Conservation (phyloP, 2,329 filamentous ascomycete genomes). For the Colletotrichum cordylinicola region DNA sequence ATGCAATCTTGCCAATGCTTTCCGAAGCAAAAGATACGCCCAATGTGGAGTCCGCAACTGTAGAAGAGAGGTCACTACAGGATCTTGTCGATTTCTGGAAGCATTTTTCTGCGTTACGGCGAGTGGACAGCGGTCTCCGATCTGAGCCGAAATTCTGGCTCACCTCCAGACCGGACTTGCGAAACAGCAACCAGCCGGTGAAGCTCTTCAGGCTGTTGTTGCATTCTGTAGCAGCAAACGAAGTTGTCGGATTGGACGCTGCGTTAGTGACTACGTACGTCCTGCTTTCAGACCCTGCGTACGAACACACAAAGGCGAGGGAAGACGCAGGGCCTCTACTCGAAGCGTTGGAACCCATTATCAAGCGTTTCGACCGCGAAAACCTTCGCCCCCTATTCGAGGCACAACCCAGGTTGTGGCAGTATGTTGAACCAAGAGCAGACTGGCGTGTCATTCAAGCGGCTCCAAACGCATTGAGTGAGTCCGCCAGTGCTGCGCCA, state of each 20-base stretch:
- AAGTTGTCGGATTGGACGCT: neutral
- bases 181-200: constrained; percentile 17
- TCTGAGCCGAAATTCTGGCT: constrained; percentile 31
- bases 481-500: neutral
- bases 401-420: constrained; percentile 2
- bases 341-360: constrained; percentile 1
- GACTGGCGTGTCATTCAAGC: constrained; percentile 10
- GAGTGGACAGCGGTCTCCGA: constrained; percentile 23
- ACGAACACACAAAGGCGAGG: neutral
- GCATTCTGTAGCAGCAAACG: neutral
- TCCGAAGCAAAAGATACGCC: neutral
- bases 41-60: neutral
- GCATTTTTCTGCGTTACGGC: constrained; percentile 39
- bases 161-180: constrained; percentile 31
- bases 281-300: constrained; percentile 9
- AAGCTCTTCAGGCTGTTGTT: neutral
- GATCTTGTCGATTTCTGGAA: constrained; percentile 42
- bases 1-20: neutral
- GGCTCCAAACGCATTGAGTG: neutral
- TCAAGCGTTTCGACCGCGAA: constrained; percentile 14
- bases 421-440: constrained; percentile 11
- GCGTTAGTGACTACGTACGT: constrained; percentile 19
- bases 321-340: neutral
- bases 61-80: constrained; percentile 15
- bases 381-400: constrained; percentile 9